These are phyloP conservation scores for Rhizopogon vinicolor DNA, from an alignment of 768 basidiomycete genomes.

Conservation along the genomic window DNA sequence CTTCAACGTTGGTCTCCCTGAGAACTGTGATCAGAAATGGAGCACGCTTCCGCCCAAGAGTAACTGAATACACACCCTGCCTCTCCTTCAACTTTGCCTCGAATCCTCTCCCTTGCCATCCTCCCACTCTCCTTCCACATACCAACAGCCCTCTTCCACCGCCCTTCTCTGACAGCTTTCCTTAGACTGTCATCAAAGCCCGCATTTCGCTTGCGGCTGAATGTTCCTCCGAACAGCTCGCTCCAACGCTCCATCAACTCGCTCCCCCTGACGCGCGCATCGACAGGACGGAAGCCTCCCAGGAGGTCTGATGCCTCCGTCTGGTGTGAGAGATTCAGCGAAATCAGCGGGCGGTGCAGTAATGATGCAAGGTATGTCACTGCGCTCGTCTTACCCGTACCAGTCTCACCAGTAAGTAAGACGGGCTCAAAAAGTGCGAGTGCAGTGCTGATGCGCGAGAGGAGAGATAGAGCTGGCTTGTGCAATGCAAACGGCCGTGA, in stretches of 20 bases:
- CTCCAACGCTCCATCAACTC: constrained; percentile 70
- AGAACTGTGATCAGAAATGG: not conserved
- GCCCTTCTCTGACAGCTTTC: constrained; percentile 76
- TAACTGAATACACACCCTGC: constrained; percentile 13
- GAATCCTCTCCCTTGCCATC: constrained; percentile 64
- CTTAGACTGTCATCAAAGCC: constrained; percentile 79
- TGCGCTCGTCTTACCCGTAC: constrained; percentile 96
- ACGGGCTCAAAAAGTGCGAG: constrained; percentile 76
- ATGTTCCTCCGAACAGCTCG: constrained; percentile 78
- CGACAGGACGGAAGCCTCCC: constrained; percentile 95
- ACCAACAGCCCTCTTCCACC: constrained; percentile 80
- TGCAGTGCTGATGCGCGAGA: constrained; percentile 76
- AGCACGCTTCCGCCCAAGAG: constrained; percentile 10
- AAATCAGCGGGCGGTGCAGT: constrained; percentile 73
- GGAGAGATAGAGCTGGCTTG: constrained; percentile 71
- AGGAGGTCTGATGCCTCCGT: constrained; percentile 93
- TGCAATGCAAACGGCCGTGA: constrained; percentile 83
- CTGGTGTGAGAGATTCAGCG: constrained; percentile 93
- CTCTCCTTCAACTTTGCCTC: constrained; percentile 28
- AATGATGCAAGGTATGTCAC: constrained; percentile 82
- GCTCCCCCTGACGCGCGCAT: constrained; percentile 74
- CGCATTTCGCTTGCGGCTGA: constrained; percentile 86
- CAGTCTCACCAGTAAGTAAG: constrained; percentile 94
- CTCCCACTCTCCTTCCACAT: constrained; percentile 79
- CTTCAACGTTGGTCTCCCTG: constrained; percentile 29